Percentiles rank a stretch among this genome's conserved stretches.
Evolutionary conservation across 2,329 filamentous ascomycete genomes (phyloP).

Genomic region (Neofusicoccum parvum): DNA sequence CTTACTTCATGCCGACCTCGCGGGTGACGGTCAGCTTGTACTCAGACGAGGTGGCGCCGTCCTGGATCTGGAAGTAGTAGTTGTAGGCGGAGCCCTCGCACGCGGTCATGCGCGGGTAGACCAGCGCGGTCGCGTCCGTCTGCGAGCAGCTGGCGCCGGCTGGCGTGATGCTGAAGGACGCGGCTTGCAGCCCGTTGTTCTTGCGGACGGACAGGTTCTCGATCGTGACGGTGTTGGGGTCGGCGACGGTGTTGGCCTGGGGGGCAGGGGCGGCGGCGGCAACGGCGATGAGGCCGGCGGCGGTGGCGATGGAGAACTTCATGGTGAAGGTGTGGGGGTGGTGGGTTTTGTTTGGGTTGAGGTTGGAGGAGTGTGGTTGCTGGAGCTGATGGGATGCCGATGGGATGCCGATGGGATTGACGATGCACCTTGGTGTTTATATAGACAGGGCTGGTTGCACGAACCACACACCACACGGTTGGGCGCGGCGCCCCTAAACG

Average conservation of each 20-base stretch:
- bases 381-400: not conserved
- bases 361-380: not conserved
- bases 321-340: not conserved
- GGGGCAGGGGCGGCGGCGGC: not conserved
- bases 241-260: not conserved
- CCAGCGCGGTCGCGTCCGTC: not conserved
- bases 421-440: not conserved
- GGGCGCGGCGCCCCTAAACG: not conserved
- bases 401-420: not conserved
- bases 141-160: not conserved
- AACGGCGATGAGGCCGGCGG: not conserved
- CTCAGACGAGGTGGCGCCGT: not conserved
- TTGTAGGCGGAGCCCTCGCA: not conserved
- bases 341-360: not conserved
- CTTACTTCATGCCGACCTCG: slow-evolving; percentile 11
- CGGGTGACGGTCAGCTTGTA: slow-evolving; percentile 11
- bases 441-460: not conserved
- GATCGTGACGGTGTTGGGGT: slow-evolving; percentile 3
- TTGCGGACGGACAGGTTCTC: slow-evolving; percentile 6
- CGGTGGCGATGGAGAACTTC: slow-evolving; percentile 2
- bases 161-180: not conserved
- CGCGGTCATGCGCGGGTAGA: not conserved
- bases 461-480: not conserved
- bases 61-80: slow-evolving; percentile 17
- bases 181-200: slow-evolving; percentile 12